phyloP scores from a whole-genome alignment of 441 rosid genomes.

The Viola pubescens region DNA sequence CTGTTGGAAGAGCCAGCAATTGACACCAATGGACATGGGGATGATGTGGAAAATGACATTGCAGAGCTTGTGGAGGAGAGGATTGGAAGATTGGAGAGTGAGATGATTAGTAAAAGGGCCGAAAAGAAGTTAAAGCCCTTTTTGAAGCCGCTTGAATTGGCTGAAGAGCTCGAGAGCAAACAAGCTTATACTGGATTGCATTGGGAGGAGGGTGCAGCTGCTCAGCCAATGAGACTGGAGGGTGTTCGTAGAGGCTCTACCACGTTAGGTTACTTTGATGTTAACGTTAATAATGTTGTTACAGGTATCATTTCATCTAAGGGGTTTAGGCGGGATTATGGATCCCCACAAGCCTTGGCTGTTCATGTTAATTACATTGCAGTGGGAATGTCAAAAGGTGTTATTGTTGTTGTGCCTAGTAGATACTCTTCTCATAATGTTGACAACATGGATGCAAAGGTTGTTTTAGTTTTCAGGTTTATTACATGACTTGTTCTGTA shows the following conservation, averaged over 20 bases:
- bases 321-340: constrained; percentile 83
- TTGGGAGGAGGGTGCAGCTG: constrained; percentile 98
- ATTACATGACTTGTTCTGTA: constrained; percentile 4
- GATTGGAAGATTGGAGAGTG: constrained; percentile 65
- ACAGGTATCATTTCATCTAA: constrained; percentile 62
- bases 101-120: constrained; percentile 46
- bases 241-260: constrained; percentile 90
- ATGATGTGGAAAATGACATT: constrained; percentile 43
- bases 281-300: constrained; percentile 46
- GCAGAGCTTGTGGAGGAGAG: constrained; percentile 85
- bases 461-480: constrained; percentile 23
- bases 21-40: constrained; percentile 21
- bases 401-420: constrained; percentile 61
- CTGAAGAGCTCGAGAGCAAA: constrained; percentile 91
- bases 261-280: constrained; percentile 84
- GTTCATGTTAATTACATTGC: constrained; percentile 79
- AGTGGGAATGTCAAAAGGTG: constrained; percentile 85
- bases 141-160: constrained; percentile 81
- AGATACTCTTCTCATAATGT: constrained; percentile 62
- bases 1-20: constrained; percentile 24
- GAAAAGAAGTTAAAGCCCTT: constrained; percentile 41
- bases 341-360: constrained; percentile 85
- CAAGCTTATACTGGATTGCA: constrained; percentile 95
- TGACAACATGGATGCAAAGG: constrained; percentile 82
- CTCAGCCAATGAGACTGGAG: constrained; percentile 98